Conservation (phyloP, 768 basidiomycete genomes). For the Lentinula guzmanii region DNA sequence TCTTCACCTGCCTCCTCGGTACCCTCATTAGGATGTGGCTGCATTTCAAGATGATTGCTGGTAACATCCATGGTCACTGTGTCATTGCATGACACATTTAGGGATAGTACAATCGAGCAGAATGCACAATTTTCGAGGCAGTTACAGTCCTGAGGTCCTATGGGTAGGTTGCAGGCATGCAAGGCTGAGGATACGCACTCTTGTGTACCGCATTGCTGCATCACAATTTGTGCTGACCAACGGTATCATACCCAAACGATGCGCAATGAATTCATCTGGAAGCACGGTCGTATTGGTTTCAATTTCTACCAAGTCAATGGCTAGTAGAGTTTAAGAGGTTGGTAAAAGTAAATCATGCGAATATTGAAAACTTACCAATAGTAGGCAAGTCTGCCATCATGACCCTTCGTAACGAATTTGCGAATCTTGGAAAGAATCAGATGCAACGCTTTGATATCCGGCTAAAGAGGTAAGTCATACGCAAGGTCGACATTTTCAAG, state of each 20-base stretch:
- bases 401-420: constrained; percentile 89
- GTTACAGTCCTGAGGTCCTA: constrained; percentile 70
- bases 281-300: constrained; percentile 87
- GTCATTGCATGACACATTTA: constrained; percentile 74
- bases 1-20: constrained; percentile 57
- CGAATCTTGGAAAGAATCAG: constrained; percentile 53
- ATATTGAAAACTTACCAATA: constrained; percentile 58
- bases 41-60: constrained; percentile 73
- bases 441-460: constrained; percentile 8
- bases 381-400: constrained; percentile 98
- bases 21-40: constrained; percentile 27
- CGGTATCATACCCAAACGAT: constrained; percentile 92
- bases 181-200: constrained; percentile 36
- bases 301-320: constrained; percentile 96
- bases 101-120: constrained; percentile 77
- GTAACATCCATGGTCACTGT: constrained; percentile 79
- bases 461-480: constrained; percentile 39
- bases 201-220: constrained; percentile 76
- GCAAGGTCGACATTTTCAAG: constrained; percentile 95
- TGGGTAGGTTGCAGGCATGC: background rate
- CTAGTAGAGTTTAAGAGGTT: constrained; percentile 20
- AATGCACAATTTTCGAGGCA: constrained; percentile 80
- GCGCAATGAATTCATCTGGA: constrained; percentile 96
- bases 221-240: constrained; percentile 84
- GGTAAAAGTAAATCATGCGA: background rate